Conservation (phyloP, 1,284 basidiomycete species). For the Waitea zeae region DNA sequence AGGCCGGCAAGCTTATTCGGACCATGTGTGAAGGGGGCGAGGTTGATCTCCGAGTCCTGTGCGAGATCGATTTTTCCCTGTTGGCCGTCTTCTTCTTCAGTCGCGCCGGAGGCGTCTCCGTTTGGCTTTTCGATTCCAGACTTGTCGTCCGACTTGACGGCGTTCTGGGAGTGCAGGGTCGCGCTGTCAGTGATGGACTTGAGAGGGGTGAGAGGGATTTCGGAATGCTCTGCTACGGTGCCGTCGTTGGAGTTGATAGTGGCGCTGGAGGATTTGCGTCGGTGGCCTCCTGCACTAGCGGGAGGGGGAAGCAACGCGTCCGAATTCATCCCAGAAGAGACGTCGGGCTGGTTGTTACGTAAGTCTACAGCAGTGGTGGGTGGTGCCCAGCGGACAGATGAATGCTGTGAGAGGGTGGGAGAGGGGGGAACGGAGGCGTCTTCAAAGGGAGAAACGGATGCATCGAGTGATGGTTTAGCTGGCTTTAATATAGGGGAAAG, state of each 20-base stretch:
- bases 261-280: slow-evolving; percentile 27
- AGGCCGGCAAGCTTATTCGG: slow-evolving; percentile 72
- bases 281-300: slow-evolving; percentile 18
- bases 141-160: neutral
- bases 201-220: slow-evolving; percentile 8
- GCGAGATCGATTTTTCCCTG: slow-evolving; percentile 19
- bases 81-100: slow-evolving; percentile 15
- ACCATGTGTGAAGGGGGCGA: slow-evolving; percentile 52
- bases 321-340: slow-evolving; percentile 32
- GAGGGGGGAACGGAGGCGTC: slow-evolving; percentile 39
- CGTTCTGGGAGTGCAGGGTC: slow-evolving; percentile 4
- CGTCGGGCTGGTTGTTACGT: slow-evolving; percentile 56
- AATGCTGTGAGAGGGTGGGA: slow-evolving; percentile 50
- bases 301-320: slow-evolving; percentile 34
- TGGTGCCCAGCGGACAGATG: slow-evolving; percentile 42
- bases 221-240: slow-evolving; percentile 17
- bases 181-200: slow-evolving; percentile 11
- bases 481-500: too few relatives aligned
- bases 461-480: too few relatives aligned
- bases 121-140: slow-evolving; percentile 6
- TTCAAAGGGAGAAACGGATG: slow-evolving; percentile 16
- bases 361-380: slow-evolving; percentile 40
- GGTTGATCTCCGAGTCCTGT: slow-evolving; percentile 48
- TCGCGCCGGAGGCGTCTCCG: slow-evolving; percentile 9
- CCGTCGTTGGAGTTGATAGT: slow-evolving; percentile 20